Evolutionary conservation across 768 basidiomycete species (phyloP), one percentile per base, ranked within the genome.

Genomic region (Arthromyces matolae): DNA sequence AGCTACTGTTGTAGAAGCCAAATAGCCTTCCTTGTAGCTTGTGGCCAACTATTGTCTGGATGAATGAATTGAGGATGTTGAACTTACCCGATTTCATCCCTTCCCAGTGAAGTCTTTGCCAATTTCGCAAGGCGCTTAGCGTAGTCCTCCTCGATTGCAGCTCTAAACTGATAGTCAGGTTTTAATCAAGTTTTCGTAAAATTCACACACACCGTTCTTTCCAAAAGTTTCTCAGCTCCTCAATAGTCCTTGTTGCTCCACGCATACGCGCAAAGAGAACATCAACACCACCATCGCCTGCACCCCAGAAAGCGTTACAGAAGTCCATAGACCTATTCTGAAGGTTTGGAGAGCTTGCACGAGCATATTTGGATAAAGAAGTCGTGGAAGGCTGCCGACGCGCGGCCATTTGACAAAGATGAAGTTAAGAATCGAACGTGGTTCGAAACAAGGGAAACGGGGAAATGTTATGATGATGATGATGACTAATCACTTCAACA

Each of bases 271-370:
- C 86, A 63, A 91, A 88, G 25, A 97, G 73, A 36, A 94, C 91
- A 59, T 95, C 91, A 52, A 90, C 92, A 13, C 93, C 93, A 31
- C 78, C 86, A 72, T 96, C 93, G 23, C 76, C 80, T 16, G 77
- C 57, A 9, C 92, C 92, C 96, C 96, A 98, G 71, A 98, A 98
- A 2, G 92, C 81, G 68, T 98, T 99, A 67, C 94, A 98, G 69
- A 93, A 97, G 69, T 96, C 92, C 59, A 83, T 67, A 8, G 82
- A 81, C 47, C 79, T 75, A 55, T 70, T 70, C 49, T 68, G 68
- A 9, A 64, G 49, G 28, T 56, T 64, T 18, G 81, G 77, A 33
- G 84, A 82, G 29, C 70, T 70, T 37, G 74, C 69, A 32, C 84
- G 73, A 38, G 78, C 85, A 65, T 75, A 89, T 65, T 73, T 81